These are phyloP conservation scores for Zymoseptoria tritici DNA, from an alignment of 2,329 filamentous ascomycete species.

Conservation along the genomic window DNA sequence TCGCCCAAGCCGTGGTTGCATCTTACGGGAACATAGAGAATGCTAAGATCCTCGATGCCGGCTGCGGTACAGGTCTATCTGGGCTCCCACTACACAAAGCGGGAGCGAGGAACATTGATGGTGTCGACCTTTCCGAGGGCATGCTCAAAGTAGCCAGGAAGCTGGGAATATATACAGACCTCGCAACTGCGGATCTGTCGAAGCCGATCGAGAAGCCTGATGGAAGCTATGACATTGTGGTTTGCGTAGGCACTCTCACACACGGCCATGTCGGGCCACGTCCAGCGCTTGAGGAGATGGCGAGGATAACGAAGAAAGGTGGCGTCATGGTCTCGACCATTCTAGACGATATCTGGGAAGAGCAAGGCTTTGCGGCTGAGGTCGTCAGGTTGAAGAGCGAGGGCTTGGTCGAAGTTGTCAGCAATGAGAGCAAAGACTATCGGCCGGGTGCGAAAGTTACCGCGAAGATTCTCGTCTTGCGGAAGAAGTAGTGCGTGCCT, in stretches of 20 bases:
- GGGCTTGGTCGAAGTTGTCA: conserved; percentile 32
- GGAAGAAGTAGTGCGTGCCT: conserved; percentile 13
- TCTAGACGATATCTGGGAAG: conserved; percentile 44
- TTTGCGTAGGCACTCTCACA: conserved; percentile 50
- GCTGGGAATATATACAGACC: conserved; percentile 41
- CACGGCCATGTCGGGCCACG: conserved; percentile 48
- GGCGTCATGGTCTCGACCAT: conserved; percentile 48
- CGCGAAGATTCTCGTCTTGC: conserved; percentile 21
- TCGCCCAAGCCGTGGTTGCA: conserved; percentile 29
- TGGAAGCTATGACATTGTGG: conserved; percentile 42
- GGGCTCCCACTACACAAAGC: conserved; percentile 40
- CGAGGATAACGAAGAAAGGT: conserved; percentile 40
- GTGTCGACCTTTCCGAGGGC: conserved; percentile 45
- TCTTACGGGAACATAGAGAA: conserved; percentile 11
- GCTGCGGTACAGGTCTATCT: conserved; percentile 51
- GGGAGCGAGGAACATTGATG: conserved; percentile 42
- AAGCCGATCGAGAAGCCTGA: conserved; percentile 35
- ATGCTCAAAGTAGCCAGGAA: conserved; percentile 47
- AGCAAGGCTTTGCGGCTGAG: conserved; percentile 41
- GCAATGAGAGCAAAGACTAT: conserved; percentile 26
- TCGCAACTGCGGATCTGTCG: conserved; percentile 43
- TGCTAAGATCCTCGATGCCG: conserved; percentile 44
- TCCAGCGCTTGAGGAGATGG: conserved; percentile 43
- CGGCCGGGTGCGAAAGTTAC: conserved; percentile 20
- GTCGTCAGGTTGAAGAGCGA: conserved; percentile 34